Evolutionary conservation across 768 basidiomycete genomes (phyloP), one percentile per base, ranked within the genome.

Genomic region (Boletus reticuloceps): DNA sequence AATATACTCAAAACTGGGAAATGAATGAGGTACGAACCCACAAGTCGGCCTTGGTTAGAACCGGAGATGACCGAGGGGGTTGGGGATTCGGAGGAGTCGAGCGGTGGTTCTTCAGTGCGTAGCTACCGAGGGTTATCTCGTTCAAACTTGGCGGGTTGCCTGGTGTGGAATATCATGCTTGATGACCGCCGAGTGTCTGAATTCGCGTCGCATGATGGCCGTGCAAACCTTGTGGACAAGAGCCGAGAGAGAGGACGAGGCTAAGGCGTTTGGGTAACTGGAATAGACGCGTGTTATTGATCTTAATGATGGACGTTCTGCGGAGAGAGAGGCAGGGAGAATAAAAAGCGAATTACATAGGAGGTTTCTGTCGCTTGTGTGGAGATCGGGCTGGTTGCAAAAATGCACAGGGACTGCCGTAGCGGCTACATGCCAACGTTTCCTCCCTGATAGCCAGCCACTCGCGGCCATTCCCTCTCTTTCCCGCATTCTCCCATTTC

Each of bases 371-470:
- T 62, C 44, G 53, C 58, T 56, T 60, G 58, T 62, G 69, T 65
- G 69, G 64, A 55, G 60, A 63, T 25, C 57, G 62, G 63, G 50
- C 61, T 55, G 36, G 60, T 64, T 51, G 63, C 56, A 58, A 67
- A 61, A 69, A 63, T 61, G 64, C 61, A 66, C 64, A 67, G 64
- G 65, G 62, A 62, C 64, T 51, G 64, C 66, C 61, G 65, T 68
- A 69, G 60, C 63, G 62, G 64, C 66, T 69, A 70, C 71, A 74
- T 68, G 72, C 69, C 74, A 76, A 77, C 74, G 74, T 75, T 79
- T 75, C 78, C 79, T 78, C 75, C 77, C 77, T 69, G 72, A 71
- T 72, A 80, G 80, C 81, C 80, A 80, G 80, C 81, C 80, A 82
- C 81, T 77, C 73, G 66, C 70, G 74, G 70, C 69, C 73, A 49